Percentiles rank a stretch among this genome's conserved stretches.
Conservation (phyloP, 2,329 filamentous ascomycete species). For the Fusarium keratoplasticum region DNA sequence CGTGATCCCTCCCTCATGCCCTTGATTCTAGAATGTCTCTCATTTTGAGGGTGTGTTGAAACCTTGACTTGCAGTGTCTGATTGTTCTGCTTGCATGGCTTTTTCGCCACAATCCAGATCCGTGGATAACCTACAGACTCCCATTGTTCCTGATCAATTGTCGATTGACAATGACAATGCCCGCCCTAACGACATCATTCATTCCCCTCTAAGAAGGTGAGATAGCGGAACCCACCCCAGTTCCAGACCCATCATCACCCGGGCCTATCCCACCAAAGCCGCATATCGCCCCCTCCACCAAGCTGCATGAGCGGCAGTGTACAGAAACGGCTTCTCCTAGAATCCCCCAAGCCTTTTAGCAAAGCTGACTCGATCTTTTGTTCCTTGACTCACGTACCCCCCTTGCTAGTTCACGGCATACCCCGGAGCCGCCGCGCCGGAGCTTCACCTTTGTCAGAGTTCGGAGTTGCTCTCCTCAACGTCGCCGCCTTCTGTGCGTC, state of each 20-base stretch:
- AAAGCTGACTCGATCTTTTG: constrained; percentile 13
- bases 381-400: constrained; percentile 2
- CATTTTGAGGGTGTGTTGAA: neutral
- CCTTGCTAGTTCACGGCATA: neutral
- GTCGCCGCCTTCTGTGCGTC: neutral
- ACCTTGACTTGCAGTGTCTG: neutral
- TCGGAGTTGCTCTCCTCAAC: constrained; percentile 18
- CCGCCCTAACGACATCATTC: neutral
- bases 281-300: neutral
- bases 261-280: neutral
- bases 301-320: neutral
- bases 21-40: constrained; percentile 9
- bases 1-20: constrained; percentile 12
- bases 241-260: neutral
- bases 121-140: neutral
- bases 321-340: neutral
- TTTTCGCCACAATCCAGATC: constrained; percentile 8
- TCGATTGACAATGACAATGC: neutral
- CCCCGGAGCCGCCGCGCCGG: constrained; percentile 11
- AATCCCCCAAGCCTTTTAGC: neutral
- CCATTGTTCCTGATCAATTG: neutral
- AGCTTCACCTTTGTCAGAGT: neutral
- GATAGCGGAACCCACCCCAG: neutral
- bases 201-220: neutral
- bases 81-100: neutral